Evolutionary conservation across 1,139 yeast species (phyloP).

Genomic region (Suhomyces terraborum): DNA sequence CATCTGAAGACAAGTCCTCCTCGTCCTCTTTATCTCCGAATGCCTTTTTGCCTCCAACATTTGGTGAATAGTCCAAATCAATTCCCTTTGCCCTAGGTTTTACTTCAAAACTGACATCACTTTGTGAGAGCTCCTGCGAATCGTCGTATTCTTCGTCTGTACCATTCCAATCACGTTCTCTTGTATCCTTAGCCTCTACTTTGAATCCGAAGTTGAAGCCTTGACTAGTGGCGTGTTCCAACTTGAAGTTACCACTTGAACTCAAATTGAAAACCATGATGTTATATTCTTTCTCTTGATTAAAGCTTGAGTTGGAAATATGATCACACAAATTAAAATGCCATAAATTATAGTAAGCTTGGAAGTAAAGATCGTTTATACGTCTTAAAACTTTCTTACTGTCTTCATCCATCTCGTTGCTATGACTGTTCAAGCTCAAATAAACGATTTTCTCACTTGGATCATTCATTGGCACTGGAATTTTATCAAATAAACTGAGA

Average conservation of each 20-base stretch:
- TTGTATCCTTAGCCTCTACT: slow-evolving; percentile 13
- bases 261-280: slow-evolving; percentile 32
- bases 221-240: slow-evolving; percentile 35
- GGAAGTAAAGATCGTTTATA: slow-evolving; percentile 57
- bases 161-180: slow-evolving; percentile 5
- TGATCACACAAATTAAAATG: slow-evolving; percentile 72
- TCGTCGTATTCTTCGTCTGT: slow-evolving; percentile 12
- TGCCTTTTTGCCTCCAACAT: slow-evolving; percentile 16
- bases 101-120: slow-evolving; percentile 6
- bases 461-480: slow-evolving; percentile 54
- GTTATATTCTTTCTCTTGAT: slow-evolving; percentile 20
- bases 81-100: slow-evolving; percentile 7
- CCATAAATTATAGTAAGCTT: slow-evolving; percentile 74
- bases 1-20: slow-evolving; percentile 16
- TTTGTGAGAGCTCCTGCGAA: slow-evolving; percentile 11
- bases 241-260: slow-evolving; percentile 27
- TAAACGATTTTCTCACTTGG: slow-evolving; percentile 48
- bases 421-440: slow-evolving; percentile 32
- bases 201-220: slow-evolving; percentile 40
- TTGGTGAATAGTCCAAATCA: slow-evolving; percentile 20
- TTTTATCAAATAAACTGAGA: slow-evolving; percentile 61
- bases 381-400: slow-evolving; percentile 31
- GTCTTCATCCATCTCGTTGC: slow-evolving; percentile 20
- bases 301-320: slow-evolving; percentile 9
- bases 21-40: slow-evolving; percentile 14